phyloP scores from a whole-genome alignment of 1,139 yeast genomes.

The Sugiyamaella xylanicola region DNA sequence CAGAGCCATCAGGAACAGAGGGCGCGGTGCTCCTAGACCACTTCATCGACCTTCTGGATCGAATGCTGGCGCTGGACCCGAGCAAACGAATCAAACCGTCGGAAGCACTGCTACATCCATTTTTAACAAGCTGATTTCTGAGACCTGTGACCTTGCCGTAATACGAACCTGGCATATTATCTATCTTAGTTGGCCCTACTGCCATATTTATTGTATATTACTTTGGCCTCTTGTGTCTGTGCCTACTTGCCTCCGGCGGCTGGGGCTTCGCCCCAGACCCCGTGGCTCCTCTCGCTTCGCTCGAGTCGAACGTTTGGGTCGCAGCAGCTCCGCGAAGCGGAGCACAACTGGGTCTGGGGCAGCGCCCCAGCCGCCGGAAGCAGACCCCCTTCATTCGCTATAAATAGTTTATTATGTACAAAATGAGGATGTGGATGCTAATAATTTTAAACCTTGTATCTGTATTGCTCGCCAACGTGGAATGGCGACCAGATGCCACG shows the following conservation, averaged over 20 bases:
- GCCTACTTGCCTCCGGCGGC: no score
- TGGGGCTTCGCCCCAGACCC: no score
- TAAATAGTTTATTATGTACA: conserved; percentile 22
- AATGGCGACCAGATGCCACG: conserved; percentile 99
- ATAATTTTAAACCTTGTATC: conserved; percentile 59
- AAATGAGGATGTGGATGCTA: conserved; percentile 7
- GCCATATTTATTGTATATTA: no score
- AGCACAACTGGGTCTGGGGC: neutral
- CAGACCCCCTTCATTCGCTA: neutral
- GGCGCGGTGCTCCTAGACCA: conserved; percentile 24
- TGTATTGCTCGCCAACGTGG: conserved; percentile 68
- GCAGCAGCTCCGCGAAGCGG: neutral
- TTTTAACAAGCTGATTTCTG: conserved; percentile 47
- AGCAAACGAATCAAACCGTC: conserved; percentile 68
- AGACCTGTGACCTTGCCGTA: no score
- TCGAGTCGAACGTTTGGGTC: no score
- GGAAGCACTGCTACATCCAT: conserved; percentile 69
- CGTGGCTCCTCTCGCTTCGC: no score
- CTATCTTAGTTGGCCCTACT: no score
- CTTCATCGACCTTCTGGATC: conserved; percentile 59
- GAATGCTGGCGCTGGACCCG: conserved; percentile 78
- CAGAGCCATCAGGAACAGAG: conserved; percentile 20
- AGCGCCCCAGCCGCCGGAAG: neutral
- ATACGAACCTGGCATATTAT: no score
- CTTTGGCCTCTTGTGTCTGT: no score